A percentile compares a stretch with the other conserved stretches of the same genome.
Conservation (phyloP, 78 protist genomes). For the Tieghemostelium lacteum region DNA sequence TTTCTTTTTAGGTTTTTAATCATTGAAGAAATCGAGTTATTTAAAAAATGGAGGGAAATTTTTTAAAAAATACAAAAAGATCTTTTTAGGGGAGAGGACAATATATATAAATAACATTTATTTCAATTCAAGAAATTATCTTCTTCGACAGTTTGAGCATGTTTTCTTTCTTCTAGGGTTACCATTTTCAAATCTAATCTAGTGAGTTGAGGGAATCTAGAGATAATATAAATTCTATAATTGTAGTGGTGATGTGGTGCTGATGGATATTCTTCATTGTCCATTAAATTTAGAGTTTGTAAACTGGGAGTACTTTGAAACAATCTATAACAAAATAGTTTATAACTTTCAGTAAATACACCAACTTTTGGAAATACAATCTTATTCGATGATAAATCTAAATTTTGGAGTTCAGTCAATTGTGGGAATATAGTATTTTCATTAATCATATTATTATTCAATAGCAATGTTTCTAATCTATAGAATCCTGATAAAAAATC, state of each 20-base stretch:
- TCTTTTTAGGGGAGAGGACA: too few species aligned
- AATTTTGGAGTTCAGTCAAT: conserved; percentile 35
- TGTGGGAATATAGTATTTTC: conserved; percentile 47
- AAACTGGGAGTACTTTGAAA: conserved; percentile 36
- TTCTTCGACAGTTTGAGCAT: conserved; percentile 56
- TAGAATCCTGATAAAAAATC: conserved; percentile 67
- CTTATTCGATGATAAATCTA: conserved; percentile 42
- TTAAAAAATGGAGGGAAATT: too few species aligned
- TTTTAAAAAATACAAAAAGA: too few species aligned
- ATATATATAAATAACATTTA: too few species aligned
- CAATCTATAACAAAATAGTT: conserved; percentile 35
- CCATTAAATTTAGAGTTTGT: conserved; percentile 9
- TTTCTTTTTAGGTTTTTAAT: too few species aligned
- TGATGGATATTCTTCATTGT: conserved; percentile 71
- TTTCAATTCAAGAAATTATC: background rate
- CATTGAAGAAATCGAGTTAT: too few species aligned
- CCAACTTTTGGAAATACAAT: conserved; percentile 43
- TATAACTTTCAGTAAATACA: conserved; percentile 18
- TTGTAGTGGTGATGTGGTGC: conserved; percentile 77
- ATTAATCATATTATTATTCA: conserved; percentile 35
- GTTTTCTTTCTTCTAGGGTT: conserved; percentile 54
- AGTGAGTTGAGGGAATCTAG: conserved; percentile 54
- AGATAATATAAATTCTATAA: conserved; percentile 62
- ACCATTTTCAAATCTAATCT: conserved; percentile 52
- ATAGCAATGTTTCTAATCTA: conserved; percentile 43